Evolutionary conservation across 768 basidiomycete genomes (phyloP).

Genomic region (Dioszegia hungarica): DNA sequence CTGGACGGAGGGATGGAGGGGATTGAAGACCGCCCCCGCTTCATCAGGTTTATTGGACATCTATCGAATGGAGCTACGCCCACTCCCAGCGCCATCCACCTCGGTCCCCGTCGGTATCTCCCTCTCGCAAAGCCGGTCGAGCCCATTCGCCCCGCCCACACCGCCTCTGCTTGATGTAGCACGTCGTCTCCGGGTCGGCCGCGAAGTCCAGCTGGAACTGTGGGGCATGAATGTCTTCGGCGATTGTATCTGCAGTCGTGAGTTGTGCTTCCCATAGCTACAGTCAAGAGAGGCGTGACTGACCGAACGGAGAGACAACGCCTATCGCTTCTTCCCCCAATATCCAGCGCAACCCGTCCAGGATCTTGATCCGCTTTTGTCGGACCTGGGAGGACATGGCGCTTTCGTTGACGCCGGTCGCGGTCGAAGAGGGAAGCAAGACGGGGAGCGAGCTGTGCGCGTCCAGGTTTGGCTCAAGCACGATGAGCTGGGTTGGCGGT

Average conservation of each 20-base stretch:
- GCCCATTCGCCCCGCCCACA: constrained; percentile 25
- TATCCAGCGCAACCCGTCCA: constrained; percentile 23
- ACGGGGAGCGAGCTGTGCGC: constrained; percentile 21
- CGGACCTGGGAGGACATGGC: constrained; percentile 13
- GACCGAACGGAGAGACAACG: constrained; percentile 7
- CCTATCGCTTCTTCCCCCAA: constrained; percentile 24
- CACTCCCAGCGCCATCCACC: constrained; percentile 32
- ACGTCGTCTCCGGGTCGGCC: not conserved
- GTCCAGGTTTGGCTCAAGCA: constrained; percentile 34
- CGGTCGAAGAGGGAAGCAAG: constrained; percentile 7
- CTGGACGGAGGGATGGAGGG: constrained; percentile 48
- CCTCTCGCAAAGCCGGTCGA: constrained; percentile 1
- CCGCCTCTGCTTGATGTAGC: constrained; percentile 4
- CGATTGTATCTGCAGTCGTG: not conserved
- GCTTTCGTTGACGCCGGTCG: not conserved
- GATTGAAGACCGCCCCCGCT: no score
- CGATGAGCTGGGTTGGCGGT: constrained; percentile 20
- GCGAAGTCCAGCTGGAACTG: not conserved
- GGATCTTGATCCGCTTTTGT: constrained; percentile 18
- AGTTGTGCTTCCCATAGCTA: not conserved
- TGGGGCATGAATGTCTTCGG: not conserved
- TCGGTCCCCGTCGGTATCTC: constrained; percentile 11
- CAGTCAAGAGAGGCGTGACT: no score
- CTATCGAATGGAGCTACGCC: not conserved
- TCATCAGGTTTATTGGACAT: no score